Conservation (phyloP, 2,329 filamentous ascomycete species). For the Apiospora saccharicola region DNA sequence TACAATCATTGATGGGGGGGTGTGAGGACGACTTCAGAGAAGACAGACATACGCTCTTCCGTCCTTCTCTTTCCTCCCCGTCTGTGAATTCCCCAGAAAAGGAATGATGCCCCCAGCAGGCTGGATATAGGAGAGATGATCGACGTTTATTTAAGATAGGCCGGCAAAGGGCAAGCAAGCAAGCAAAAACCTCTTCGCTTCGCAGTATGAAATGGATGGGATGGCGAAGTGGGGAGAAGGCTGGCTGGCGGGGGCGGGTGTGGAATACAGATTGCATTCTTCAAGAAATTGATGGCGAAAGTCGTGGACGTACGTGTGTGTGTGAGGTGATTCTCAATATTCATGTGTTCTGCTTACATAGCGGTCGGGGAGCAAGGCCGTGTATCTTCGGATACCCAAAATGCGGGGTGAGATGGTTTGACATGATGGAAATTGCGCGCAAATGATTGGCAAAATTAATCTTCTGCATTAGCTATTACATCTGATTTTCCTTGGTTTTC, state of each 20-base stretch:
- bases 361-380: neutral
- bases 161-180: neutral
- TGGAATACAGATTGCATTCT: constrained; percentile 21
- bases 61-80: neutral
- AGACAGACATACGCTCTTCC: neutral
- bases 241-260: neutral
- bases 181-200: neutral
- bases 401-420: neutral
- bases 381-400: neutral
- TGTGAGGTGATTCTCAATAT: neutral
- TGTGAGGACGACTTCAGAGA: neutral
- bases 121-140: constrained; percentile 10
- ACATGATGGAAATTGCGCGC: neutral
- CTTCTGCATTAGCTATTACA: neutral
- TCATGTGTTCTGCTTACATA: neutral
- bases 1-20: neutral
- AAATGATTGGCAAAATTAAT: neutral
- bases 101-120: constrained; percentile 16
- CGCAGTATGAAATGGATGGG: neutral
- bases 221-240: neutral
- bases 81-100: constrained; percentile 3
- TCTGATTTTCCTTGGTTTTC: neutral
- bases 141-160: neutral
- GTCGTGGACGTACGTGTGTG: neutral
- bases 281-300: neutral